Conservation (phyloP, 257 asterid genomes). For the Scutellaria baicalensis region DNA sequence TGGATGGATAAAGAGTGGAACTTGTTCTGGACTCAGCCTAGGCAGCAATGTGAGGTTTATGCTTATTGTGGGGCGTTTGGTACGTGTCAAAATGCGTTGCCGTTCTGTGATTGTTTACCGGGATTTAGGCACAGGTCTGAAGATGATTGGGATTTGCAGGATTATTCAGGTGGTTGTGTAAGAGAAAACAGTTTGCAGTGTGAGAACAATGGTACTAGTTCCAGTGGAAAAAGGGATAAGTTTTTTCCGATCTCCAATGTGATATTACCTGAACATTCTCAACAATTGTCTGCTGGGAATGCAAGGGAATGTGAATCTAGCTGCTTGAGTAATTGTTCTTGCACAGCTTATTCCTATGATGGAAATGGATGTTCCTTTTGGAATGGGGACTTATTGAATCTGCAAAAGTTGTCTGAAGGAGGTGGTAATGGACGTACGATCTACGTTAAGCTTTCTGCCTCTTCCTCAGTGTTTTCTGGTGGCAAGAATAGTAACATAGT, state of each 20-base stretch:
- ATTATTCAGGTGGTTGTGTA: conserved; percentile 48
- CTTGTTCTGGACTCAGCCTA: conserved; percentile 44
- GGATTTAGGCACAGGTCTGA: conserved; percentile 25
- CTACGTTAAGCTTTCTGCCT: conserved; percentile 28
- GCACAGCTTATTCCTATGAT: conserved; percentile 35
- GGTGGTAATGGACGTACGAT: conserved; percentile 24
- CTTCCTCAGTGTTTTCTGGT: conserved; percentile 22
- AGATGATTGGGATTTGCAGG: conserved; percentile 35
- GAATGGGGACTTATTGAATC: conserved; percentile 30
- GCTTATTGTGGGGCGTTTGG: conserved; percentile 51
- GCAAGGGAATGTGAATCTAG: conserved; percentile 26
- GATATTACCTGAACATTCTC: conserved; percentile 15
- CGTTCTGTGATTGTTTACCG: conserved; percentile 37
- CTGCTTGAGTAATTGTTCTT: conserved; percentile 39
- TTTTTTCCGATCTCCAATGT: conserved; percentile 10
- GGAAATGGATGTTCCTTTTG: conserved; percentile 25
- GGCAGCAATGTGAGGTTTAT: conserved; percentile 48
- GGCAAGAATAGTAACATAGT: conserved; percentile 17
- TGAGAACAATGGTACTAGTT: conserved; percentile 10
- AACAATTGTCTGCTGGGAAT: conserved; percentile 1
- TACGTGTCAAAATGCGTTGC: conserved; percentile 33
- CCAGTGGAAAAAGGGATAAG: conserved; percentile 23
- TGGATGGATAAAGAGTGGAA: conserved; percentile 33
- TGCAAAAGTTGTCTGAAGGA: conserved; percentile 30
- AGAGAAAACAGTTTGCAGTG: conserved; percentile 30